A percentile compares a stretch with the other conserved stretches of the same genome.
Evolutionary conservation across 345 rosid genomes (phyloP).

Genomic region (Cardiospermum halicacabum): DNA sequence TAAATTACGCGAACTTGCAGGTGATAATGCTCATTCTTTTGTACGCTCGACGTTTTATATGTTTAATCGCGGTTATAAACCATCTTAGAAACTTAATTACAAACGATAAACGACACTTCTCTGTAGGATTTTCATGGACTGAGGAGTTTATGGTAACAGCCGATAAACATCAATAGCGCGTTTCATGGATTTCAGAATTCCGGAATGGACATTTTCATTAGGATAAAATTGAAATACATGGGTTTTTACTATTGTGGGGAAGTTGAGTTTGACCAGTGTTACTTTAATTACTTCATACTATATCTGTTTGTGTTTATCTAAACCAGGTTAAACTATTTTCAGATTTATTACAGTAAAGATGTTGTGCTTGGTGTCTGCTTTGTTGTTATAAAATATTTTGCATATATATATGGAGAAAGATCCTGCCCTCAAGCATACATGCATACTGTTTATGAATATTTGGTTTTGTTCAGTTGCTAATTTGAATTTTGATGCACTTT

Average conservation of each 20-base stretch:
- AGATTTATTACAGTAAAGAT: not conserved
- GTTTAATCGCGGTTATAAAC: slow-evolving; percentile 27
- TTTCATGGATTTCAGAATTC: slow-evolving; percentile 28
- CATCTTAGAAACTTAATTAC: slow-evolving; percentile 24
- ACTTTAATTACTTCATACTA: slow-evolving; percentile 13
- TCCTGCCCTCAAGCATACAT: not conserved
- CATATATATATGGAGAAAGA: slow-evolving; percentile 4
- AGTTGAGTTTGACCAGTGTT: slow-evolving; percentile 16
- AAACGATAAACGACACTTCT: slow-evolving; percentile 28
- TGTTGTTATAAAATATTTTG: slow-evolving; percentile 6
- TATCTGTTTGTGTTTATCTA: slow-evolving; percentile 9
- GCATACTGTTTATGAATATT: not conserved
- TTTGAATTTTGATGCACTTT: not conserved
- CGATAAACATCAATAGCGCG: slow-evolving; percentile 27
- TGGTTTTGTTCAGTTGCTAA: not conserved
- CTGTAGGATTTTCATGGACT: slow-evolving; percentile 41
- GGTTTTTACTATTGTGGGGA: slow-evolving; percentile 14
- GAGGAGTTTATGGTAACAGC: slow-evolving; percentile 31
- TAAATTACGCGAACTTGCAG: slow-evolving; percentile 36
- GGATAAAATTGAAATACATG: slow-evolving; percentile 24
- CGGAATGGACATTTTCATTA: slow-evolving; percentile 16
- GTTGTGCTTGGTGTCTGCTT: not conserved
- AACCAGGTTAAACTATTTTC: slow-evolving; percentile 6
- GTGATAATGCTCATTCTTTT: slow-evolving; percentile 31
- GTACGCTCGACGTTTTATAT: slow-evolving; percentile 28